Percentiles rank a stretch among this genome's conserved stretches.
Evolutionary conservation across 768 basidiomycete species (phyloP).

Genomic region (Scleroderma citrinum): DNA sequence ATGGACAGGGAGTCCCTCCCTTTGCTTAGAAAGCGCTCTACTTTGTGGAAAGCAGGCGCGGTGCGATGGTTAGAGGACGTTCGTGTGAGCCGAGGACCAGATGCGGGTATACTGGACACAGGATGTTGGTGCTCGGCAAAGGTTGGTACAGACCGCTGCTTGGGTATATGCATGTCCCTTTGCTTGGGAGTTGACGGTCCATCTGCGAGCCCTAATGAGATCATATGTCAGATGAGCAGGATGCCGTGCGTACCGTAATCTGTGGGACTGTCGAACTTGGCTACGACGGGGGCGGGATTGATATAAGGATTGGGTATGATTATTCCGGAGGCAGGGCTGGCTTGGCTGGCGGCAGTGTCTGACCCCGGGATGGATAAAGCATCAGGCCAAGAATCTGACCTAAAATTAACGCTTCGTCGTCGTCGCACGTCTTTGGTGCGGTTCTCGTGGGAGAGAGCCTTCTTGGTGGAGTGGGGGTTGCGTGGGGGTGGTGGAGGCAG

Average conservation of each 20-base stretch:
- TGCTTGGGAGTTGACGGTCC: background rate
- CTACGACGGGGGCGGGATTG: slow-evolving; percentile 30
- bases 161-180: background rate
- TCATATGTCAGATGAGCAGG: background rate
- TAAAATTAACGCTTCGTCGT: slow-evolving; percentile 6
- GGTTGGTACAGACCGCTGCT: slow-evolving; percentile 1
- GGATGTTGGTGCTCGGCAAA: slow-evolving; percentile 5
- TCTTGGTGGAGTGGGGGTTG: slow-evolving; percentile 10
- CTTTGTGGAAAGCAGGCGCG: slow-evolving; percentile 24
- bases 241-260: slow-evolving; percentile 12
- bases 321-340: slow-evolving; percentile 13
- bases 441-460: slow-evolving; percentile 10
- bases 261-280: slow-evolving; percentile 4
- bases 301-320: slow-evolving; percentile 30
- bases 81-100: background rate
- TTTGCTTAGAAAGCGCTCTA: slow-evolving; percentile 29
- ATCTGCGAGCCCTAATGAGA: background rate
- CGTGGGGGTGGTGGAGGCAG: slow-evolving; percentile 33
- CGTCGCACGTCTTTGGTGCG: slow-evolving; percentile 16
- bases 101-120: slow-evolving; percentile 1
- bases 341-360: slow-evolving; percentile 1
- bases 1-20: slow-evolving; percentile 25
- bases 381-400: slow-evolving; percentile 21
- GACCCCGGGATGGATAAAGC: slow-evolving; percentile 6
- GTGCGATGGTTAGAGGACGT: slow-evolving; percentile 11